A percentile compares a stretch with the other conserved stretches of the same genome.
Evolutionary conservation across 1,139 yeast genomes (phyloP).

Genomic region (Sugiyamaella paludigena): DNA sequence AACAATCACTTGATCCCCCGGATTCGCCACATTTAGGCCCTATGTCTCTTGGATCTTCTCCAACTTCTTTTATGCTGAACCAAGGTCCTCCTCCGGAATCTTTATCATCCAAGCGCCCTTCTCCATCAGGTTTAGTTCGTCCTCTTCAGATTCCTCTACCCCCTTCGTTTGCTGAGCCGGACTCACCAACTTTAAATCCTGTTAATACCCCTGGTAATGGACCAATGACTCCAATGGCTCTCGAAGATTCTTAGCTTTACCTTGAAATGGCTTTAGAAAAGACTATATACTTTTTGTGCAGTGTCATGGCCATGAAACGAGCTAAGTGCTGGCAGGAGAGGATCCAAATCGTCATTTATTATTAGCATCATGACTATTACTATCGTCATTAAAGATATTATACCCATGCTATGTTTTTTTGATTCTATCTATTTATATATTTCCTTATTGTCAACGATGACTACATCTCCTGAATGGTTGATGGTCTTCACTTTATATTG

Average conservation of each 20-base stretch:
- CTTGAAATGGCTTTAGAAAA: no score
- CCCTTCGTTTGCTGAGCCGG: conserved; percentile 11
- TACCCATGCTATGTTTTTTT: no score
- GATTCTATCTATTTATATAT: no score
- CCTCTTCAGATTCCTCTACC: conserved; percentile 7
- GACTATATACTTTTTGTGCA: no score
- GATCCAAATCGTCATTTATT: no score
- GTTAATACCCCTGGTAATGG: conserved; percentile 24
- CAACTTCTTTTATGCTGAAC: conserved; percentile 16
- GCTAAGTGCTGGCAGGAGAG: no score
- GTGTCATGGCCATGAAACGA: no score
- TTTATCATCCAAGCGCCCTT: conserved; percentile 1
- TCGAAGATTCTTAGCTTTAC: conserved; percentile 14
- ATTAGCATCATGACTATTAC: no score
- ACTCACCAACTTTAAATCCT: conserved; percentile 24
- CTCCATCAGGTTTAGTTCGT: conserved; percentile 2
- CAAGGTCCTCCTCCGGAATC: conserved; percentile 8
- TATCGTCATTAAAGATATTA: no score
- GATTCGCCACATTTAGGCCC: conserved; percentile 26
- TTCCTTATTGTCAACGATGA: no score
- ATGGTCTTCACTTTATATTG: no score
- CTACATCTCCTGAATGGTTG: no score
- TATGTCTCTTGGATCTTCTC: conserved; percentile 21
- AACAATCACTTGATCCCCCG: conserved; percentile 14
- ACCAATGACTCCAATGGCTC: conserved; percentile 27